Percentiles rank a stretch among this genome's conserved stretches.
phyloP scores from a whole-genome alignment of 495 filamentous ascomycete genomes.

The Hypoxylon rickii region DNA sequence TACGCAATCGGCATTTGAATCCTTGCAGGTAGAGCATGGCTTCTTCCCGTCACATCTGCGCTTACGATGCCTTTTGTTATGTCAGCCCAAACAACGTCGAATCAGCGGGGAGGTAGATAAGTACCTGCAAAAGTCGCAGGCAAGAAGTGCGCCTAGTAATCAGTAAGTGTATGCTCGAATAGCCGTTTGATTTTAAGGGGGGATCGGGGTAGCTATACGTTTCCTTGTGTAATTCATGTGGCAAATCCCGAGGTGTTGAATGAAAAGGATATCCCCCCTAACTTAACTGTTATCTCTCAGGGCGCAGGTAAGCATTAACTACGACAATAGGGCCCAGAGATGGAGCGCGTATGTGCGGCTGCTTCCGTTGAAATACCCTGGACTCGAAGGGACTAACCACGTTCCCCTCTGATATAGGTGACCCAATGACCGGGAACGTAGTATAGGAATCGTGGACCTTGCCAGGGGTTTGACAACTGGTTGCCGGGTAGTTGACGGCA shows the following conservation, averaged over 20 bases:
- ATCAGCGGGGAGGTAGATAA: not conserved
- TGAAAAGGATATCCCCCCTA: constrained; percentile 22
- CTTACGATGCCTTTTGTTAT: constrained; percentile 38
- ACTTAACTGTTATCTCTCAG: constrained; percentile 24
- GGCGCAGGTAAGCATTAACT: constrained; percentile 27
- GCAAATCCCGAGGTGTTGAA: constrained; percentile 22
- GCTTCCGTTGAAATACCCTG: constrained; percentile 33
- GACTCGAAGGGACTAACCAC: constrained; percentile 6
- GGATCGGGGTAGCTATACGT: constrained; percentile 27
- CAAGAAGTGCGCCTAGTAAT: constrained; percentile 39
- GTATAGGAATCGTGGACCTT: constrained; percentile 19
- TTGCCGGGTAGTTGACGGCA: constrained; percentile 17
- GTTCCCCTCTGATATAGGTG: constrained; percentile 13
- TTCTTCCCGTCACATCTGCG: constrained; percentile 42
- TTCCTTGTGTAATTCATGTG: constrained; percentile 45
- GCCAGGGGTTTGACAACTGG: constrained; percentile 12
- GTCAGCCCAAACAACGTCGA: constrained; percentile 10
- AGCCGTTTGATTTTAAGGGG: constrained; percentile 4
- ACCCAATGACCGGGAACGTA: constrained; percentile 26
- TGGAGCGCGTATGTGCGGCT: constrained; percentile 30
- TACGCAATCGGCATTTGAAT: constrained; percentile 42
- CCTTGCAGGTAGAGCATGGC: constrained; percentile 41
- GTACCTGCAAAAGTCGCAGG: constrained; percentile 43
- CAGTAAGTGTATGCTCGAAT: constrained; percentile 21
- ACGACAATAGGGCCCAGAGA: constrained; percentile 16